Percentiles rank a stretch among this genome's conserved stretches.
phyloP scores from a whole-genome alignment of 2,329 filamentous ascomycete genomes.

The Hirsutella thompsonii region DNA sequence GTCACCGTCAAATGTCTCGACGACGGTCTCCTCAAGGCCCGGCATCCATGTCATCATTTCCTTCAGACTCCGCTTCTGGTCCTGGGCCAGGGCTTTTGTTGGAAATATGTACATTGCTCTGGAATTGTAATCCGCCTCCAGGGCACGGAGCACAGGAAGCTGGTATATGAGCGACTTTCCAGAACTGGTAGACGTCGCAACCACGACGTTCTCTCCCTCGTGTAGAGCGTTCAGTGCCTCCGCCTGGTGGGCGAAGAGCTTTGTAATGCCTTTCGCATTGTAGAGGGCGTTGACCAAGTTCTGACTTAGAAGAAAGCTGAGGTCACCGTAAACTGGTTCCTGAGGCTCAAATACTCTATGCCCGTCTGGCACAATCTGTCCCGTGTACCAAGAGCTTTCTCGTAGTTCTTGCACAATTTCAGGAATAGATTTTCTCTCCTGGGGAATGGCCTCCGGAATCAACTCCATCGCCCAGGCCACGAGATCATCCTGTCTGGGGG shows the following conservation, averaged over 20 bases:
- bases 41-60: slow-evolving; percentile 75
- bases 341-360: slow-evolving; percentile 86
- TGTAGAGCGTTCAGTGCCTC: slow-evolving; percentile 85
- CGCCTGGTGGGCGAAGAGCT: slow-evolving; percentile 83
- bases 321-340: slow-evolving; percentile 65
- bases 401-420: slow-evolving; percentile 82
- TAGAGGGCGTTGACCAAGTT: slow-evolving; percentile 91
- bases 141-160: slow-evolving; percentile 73
- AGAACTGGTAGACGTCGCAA: slow-evolving; percentile 90
- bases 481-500: slow-evolving; percentile 22
- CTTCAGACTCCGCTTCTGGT: slow-evolving; percentile 79
- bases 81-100: slow-evolving; percentile 90
- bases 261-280: slow-evolving; percentile 76
- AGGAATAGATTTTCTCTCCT: slow-evolving; percentile 64
- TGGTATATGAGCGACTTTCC: slow-evolving; percentile 98
- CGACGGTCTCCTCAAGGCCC: slow-evolving; percentile 58
- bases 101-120: slow-evolving; percentile 97
- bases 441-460: slow-evolving; percentile 62
- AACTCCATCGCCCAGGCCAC: slow-evolving; percentile 23
- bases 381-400: slow-evolving; percentile 73
- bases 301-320: slow-evolving; percentile 80
- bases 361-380: slow-evolving; percentile 86
- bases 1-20: slow-evolving; percentile 94
- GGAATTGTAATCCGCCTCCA: slow-evolving; percentile 65
- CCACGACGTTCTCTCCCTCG: slow-evolving; percentile 74